Evolutionary conservation across 2,329 filamentous ascomycete species (phyloP).

Genomic region (Alternaria triticimaculans): DNA sequence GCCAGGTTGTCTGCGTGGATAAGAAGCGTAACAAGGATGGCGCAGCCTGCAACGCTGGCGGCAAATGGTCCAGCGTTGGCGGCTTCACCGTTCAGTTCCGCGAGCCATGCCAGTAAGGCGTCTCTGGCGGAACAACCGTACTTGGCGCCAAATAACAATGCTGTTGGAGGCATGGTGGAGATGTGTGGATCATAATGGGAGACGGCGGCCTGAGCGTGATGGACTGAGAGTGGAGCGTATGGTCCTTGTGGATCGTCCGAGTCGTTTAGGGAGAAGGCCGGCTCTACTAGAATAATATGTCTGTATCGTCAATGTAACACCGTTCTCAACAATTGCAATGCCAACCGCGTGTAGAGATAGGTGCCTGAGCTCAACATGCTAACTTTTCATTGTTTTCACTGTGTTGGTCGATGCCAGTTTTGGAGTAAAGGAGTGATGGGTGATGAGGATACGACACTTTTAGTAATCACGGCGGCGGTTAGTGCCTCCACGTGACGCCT

Average conservation of each 20-base stretch:
- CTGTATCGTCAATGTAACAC: neutral
- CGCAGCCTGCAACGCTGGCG: neutral
- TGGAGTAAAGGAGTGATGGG: neutral
- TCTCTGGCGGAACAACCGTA: neutral
- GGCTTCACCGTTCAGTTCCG: neutral
- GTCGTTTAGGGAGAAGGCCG: neutral
- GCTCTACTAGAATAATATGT: neutral
- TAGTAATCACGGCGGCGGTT: neutral
- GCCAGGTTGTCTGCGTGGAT: neutral
- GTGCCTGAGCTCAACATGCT: neutral
- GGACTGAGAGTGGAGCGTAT: neutral
- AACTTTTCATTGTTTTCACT: neutral
- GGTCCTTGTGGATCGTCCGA: neutral
- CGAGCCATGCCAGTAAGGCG: neutral
- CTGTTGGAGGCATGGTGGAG: neutral
- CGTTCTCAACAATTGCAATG: neutral
- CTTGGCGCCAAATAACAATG: neutral
- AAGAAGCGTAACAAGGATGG: neutral
- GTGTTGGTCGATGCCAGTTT: no score
- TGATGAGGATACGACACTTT: neutral
- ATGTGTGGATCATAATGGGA: neutral
- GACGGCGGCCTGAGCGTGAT: neutral
- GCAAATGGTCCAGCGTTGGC: neutral
- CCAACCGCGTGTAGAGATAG: neutral
- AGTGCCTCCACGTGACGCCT: neutral